Conservation (phyloP, 2,329 filamentous ascomycete genomes). For the Hypoxylon sp. region DNA sequence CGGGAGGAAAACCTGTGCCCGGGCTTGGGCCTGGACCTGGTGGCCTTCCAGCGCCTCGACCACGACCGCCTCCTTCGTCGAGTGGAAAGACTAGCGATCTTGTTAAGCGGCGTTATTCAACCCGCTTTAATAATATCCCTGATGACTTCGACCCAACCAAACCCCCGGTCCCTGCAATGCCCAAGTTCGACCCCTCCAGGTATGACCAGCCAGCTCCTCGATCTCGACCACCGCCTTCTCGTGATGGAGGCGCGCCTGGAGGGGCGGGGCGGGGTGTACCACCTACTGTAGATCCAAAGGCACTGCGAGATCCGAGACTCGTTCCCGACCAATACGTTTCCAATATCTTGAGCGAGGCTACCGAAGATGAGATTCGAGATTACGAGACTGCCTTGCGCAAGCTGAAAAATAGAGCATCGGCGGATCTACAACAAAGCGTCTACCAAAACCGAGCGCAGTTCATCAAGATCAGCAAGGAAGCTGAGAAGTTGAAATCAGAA, state of each 20-base stretch:
- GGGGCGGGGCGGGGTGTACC: constrained; percentile 58
- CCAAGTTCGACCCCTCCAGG: constrained; percentile 60
- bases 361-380: constrained; percentile 84
- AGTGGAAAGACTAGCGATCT: constrained; percentile 78
- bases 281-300: constrained; percentile 77
- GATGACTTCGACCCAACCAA: constrained; percentile 73
- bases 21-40: constrained; percentile 32
- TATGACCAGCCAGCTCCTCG: constrained; percentile 59
- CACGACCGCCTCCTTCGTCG: constrained; percentile 56
- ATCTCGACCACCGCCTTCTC: constrained; percentile 62
- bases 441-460: constrained; percentile 98
- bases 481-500: constrained; percentile 94
- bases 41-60: constrained; percentile 47
- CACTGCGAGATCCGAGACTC: constrained; percentile 80
- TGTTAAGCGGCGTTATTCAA: constrained; percentile 94
- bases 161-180: constrained; percentile 76
- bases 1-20: constrained; percentile 46
- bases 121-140: constrained; percentile 83
- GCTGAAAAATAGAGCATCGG: constrained; percentile 78
- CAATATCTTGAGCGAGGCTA: constrained; percentile 80
- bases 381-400: constrained; percentile 80
- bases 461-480: constrained; percentile 99
- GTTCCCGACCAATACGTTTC: constrained; percentile 81
- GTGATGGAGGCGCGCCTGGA: constrained; percentile 56
- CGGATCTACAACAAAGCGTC: constrained; percentile 92